A percentile compares a stretch with the other conserved stretches of the same genome.
Conservation (phyloP, 1,139 yeast genomes). For the Yamadazyma aaseri region DNA sequence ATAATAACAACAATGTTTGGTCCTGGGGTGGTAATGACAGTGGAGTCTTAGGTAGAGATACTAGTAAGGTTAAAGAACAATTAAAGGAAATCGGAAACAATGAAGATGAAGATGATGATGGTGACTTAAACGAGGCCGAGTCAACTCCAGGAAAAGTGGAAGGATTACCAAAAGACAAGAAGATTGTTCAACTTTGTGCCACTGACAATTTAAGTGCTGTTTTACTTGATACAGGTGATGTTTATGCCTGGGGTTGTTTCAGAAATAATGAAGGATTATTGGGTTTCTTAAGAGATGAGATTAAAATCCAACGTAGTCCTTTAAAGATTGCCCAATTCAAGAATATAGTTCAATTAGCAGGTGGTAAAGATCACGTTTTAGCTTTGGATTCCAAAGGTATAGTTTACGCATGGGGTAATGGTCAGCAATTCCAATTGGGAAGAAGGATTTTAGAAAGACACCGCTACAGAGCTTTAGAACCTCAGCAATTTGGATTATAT, state of each 20-base stretch:
- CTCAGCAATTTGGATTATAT: constrained; percentile 75
- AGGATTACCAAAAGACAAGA: constrained; percentile 56
- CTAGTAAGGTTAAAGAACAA: constrained; percentile 60
- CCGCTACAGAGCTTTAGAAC: constrained; percentile 65
- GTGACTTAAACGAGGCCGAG: constrained; percentile 82
- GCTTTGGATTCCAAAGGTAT: constrained; percentile 83
- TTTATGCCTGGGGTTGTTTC: constrained; percentile 98
- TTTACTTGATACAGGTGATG: constrained; percentile 76
- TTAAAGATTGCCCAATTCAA: constrained; percentile 58
- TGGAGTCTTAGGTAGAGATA: constrained; percentile 87
- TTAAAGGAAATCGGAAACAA: constrained; percentile 58
- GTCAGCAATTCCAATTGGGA: constrained; percentile 90
- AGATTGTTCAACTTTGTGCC: constrained; percentile 82
- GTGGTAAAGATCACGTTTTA: constrained; percentile 89
- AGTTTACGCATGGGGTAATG: constrained; percentile 97
- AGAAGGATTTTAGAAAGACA: constrained; percentile 78
- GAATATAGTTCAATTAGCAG: constrained; percentile 80
- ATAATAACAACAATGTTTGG: constrained; percentile 73
- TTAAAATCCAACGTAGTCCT: constrained; percentile 67
- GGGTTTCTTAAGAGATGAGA: constrained; percentile 67
- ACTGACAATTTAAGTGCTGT: constrained; percentile 89
- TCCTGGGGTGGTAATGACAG: constrained; percentile 98
- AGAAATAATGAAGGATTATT: constrained; percentile 88
- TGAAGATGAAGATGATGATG: constrained; percentile 66
- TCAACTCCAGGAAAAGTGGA: constrained; percentile 83